Base-by-base conservation (phyloP, 1,284 basidiomycete genomes). In the Cutaneotrichosporon cavernicola region DNA sequence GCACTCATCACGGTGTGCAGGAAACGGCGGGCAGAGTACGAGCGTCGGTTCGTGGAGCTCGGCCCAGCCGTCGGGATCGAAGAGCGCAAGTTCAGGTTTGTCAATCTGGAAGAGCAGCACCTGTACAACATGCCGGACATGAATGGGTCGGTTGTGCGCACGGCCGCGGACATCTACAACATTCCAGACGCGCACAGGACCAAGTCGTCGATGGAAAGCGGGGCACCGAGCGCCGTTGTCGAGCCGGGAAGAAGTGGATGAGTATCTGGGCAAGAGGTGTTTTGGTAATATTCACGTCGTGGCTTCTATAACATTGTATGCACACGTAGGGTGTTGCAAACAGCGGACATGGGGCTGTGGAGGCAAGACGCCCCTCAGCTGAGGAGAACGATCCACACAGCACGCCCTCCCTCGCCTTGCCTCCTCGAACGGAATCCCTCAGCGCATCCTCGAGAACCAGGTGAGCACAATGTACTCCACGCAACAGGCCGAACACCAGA, bases 81-180 rank as follows among this genome's bases (percentile, higher is more conserved):
- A 31, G 76, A 78, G 65, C 50, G 69, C 26, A 55, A 66, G 43
- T 78, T 71, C 69, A 76, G 74, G 52, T 43, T 43, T 18, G 40
- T 13, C 40, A 43, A 43, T 13, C 14, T 43, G 40, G 40, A 43
- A 18, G 40, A 43, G 40, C 11, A 14, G 40, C 5, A 13, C 1
- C 40, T 16, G 13, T 43, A 43, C 40, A 13, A 43, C 40, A 13
- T 43, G 40, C 40, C 40, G 16, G 40, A 43, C 11, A 43, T 16
- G 40, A 43, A 43, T 9, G 40, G 14, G 6, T 43, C 40, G 40
- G 7, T 43, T 13, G 40, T 16, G 9, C 40, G 40, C 40, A 43
- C 40, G 14, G 40, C 40, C 14, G 40, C 40, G 14, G 40, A 43
- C 40, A 43, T 43, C 40, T 43, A 43, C 40, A 43, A 43, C 40